phyloP scores from a whole-genome alignment of 2,329 filamentous ascomycete genomes.

The Pyricularia pennisetigena region DNA sequence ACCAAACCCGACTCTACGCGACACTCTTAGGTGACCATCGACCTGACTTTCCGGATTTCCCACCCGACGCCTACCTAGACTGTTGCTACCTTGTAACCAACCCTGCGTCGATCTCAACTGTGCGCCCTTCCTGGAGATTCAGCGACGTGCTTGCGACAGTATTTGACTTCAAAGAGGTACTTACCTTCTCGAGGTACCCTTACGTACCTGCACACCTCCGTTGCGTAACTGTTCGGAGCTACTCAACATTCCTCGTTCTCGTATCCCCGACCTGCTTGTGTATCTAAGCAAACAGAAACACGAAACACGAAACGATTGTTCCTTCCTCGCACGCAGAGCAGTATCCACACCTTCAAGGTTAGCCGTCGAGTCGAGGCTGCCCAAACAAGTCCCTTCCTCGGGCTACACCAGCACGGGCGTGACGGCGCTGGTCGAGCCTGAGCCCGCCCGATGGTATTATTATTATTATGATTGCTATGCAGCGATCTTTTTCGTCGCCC shows the following conservation, averaged over 20 bases:
- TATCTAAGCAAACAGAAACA: not conserved
- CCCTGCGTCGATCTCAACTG: not conserved
- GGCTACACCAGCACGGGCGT: conserved; percentile 4
- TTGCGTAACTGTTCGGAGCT: not conserved
- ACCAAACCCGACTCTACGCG: not conserved
- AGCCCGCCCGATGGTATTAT: conserved; percentile 32
- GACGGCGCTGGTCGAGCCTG: conserved; percentile 14
- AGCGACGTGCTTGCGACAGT: not conserved
- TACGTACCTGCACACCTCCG: not conserved
- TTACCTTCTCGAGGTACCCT: not conserved
- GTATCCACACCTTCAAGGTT: not conserved
- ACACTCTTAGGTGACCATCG: not conserved
- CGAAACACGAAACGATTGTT: not conserved
- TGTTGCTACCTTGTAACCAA: not conserved
- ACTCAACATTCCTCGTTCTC: not conserved
- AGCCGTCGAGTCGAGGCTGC: not conserved
- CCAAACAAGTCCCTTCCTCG: not conserved
- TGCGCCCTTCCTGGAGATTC: not conserved
- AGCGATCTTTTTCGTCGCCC: conserved; percentile 52
- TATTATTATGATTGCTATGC: conserved; percentile 49
- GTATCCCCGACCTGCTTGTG: not conserved
- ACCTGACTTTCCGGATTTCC: not conserved
- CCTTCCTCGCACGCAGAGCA: not conserved
- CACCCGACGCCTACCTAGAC: not conserved
- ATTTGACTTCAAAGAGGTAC: not conserved